Evolutionary conservation across 169 alveolate species (phyloP), one percentile per base, ranked within the genome.

Genomic region (Fabrea salina): DNA sequence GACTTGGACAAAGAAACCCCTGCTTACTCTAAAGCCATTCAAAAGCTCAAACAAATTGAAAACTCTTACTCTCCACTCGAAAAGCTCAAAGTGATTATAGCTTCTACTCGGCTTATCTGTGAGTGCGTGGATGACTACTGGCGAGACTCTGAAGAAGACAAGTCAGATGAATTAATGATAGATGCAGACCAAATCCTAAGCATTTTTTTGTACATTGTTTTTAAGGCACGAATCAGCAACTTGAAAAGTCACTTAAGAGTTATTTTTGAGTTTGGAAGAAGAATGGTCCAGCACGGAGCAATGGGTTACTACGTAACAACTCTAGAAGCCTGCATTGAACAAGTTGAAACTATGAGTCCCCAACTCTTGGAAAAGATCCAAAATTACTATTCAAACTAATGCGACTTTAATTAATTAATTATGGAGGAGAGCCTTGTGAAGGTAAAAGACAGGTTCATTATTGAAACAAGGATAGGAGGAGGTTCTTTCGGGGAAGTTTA

Each of bases 261-360:
- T 33, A 68, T 68, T 40, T 68, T 16, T 44, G 61, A 68, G 66
- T 68, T 68, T 68, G 57, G 78, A 22, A 68, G 78, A 47, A 37
- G 30, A 47, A 47, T 43, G 13, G 66, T 68, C 8, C 61, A 68
- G 4, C 13, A 68, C 25, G 61, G 78, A 4, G 40, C 78, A 13
- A 68, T 43, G 61, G 78, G 78, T 11, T 68, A 68, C 35, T 68
- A 68, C 44, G 78, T 68, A 1, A 68, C 78, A 11, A 68, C 78
- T 1, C 30, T 68, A 40, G 78, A 68, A 47, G 78, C 78, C 13
- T 40, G 64, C 44, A 32, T 68, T n/a, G 78, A 68, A 33, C 64
- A 68, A 44, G 35, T 68, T n/a, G 74, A 61, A 61, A 61, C 51
- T 13, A 32, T 61, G 74, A 37, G 74, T 22, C 74, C 74, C 13